Evolutionary conservation across 2,329 filamentous ascomycete species (phyloP).

Genomic region (Myriosclerotinia duriaeana): DNA sequence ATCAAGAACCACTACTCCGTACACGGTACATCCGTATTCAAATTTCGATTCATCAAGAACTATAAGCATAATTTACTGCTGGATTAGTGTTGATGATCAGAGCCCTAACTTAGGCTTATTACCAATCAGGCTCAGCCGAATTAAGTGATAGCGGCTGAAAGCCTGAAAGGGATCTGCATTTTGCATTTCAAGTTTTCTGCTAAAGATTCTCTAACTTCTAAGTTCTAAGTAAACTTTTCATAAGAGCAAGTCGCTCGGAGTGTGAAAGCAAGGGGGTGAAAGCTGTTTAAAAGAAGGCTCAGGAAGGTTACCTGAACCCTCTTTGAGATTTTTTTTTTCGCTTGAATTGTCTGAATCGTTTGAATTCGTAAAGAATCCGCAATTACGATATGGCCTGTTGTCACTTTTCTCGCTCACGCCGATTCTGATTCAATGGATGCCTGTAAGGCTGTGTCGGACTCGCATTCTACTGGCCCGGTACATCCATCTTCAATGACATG

Average conservation of each 20-base stretch:
- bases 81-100: constrained; percentile 6
- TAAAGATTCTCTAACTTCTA: background rate
- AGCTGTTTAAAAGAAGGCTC: background rate
- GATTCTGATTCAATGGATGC: constrained; percentile 1
- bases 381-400: constrained; percentile 9
- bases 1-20: background rate
- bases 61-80: constrained; percentile 19
- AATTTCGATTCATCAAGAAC: constrained; percentile 6
- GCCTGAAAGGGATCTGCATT: constrained; percentile 1
- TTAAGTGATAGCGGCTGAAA: background rate
- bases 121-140: constrained; percentile 6
- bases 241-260: background rate
- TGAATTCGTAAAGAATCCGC: constrained; percentile 1
- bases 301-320: background rate
- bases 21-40: constrained; percentile 4
- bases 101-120: background rate
- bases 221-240: background rate
- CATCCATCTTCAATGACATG: background rate
- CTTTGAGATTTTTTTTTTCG: background rate
- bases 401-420: background rate
- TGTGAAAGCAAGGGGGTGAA: constrained; percentile 10
- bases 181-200: background rate
- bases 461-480: background rate
- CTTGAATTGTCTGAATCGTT: constrained; percentile 8
- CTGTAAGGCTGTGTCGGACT: background rate